Evolutionary conservation across 306 rosid species (phyloP), one percentile per base, ranked within the genome.

Genomic region (Corylus avellana): DNA sequence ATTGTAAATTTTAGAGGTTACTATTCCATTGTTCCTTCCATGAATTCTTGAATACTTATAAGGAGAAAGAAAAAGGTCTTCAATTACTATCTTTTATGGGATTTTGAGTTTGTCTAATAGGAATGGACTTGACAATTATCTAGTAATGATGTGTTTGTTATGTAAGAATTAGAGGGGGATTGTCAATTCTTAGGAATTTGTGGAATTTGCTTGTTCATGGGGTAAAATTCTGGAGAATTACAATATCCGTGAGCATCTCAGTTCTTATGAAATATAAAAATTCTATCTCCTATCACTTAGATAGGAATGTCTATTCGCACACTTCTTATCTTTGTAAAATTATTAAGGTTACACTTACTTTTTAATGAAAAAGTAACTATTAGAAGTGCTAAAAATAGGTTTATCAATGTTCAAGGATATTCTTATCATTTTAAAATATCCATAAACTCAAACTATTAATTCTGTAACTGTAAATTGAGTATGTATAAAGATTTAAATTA

Each of bases 61-160:
- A 58, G 44, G 6, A 39, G 6, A 20, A 59, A 22, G 8, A 22
- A 10, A 20, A 20, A 57, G 22, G 10, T 27, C 68, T 61, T 25
- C 68, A 27, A 61, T 54, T 61, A 25, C 67, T 57, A 3, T 22
- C 32, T 57, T 57, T 22, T 8, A 8, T 20, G 63, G 27, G 22
- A 58, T 58, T 58, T 57, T 57, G 63, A 57, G 63, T 20, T 58
- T 58, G 20, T n/a, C 64, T 58, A 58, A 10, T 58, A n/a, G 64
- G 64, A 22, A 58, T 22, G n/a, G 64, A 58, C 6, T 10, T 20
- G 20, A 58, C 64, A 58, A 58, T n/a, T 22, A 58, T 58, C 20
- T 58, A 9, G 35, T 58, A 22, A 22, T 25, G 64, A 0, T 22
- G 11, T 10, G 6, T 58, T 58, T 12, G 46, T 42, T 42, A 58